A percentile compares a stretch with the other conserved stretches of the same genome.
Conservation (phyloP, 2,329 filamentous ascomycete genomes). For the Pestalotiopsis sp. region DNA sequence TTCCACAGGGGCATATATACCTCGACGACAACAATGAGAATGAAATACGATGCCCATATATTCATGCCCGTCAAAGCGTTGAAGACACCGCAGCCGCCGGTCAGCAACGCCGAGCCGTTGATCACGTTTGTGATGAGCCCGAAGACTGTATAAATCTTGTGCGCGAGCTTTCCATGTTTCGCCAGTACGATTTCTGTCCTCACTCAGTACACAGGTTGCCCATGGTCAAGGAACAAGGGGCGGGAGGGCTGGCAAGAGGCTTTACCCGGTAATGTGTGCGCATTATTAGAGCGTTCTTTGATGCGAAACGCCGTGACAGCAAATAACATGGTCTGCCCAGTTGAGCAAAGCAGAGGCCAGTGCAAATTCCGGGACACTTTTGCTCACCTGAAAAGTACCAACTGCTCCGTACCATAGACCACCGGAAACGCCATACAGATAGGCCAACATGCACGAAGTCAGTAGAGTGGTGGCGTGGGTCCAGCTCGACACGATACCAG, state of each 20-base stretch:
- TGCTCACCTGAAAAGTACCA: slow-evolving; percentile 26
- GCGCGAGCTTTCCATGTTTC: slow-evolving; percentile 39
- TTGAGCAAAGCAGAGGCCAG: too few relatives aligned
- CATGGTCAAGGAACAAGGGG: not conserved
- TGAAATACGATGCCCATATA: slow-evolving; percentile 42
- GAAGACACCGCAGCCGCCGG: slow-evolving; percentile 41
- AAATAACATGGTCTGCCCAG: slow-evolving; percentile 41
- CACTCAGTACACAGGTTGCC: not conserved
- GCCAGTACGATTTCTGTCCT: slow-evolving; percentile 38
- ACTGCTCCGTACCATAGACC: slow-evolving; percentile 45
- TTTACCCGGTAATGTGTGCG: slow-evolving; percentile 39
- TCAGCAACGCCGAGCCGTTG: slow-evolving; percentile 40
- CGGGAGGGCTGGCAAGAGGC: not conserved
- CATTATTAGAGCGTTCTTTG: slow-evolving; percentile 41
- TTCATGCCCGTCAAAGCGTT: slow-evolving; percentile 42
- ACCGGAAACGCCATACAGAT: slow-evolving; percentile 40
- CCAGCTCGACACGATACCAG: slow-evolving; percentile 51
- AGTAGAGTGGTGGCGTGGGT: slow-evolving; percentile 50
- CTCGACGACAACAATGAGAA: slow-evolving; percentile 40
- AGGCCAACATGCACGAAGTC: slow-evolving; percentile 43
- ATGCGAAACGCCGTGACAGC: slow-evolving; percentile 43
- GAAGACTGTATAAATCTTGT: slow-evolving; percentile 42
- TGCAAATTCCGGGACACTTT: slow-evolving; percentile 14
- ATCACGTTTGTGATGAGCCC: slow-evolving; percentile 43
- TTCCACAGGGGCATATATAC: not conserved